Base-by-base conservation (phyloP, 129 eudicot species). In the Flaveria trinervia region DNA sequence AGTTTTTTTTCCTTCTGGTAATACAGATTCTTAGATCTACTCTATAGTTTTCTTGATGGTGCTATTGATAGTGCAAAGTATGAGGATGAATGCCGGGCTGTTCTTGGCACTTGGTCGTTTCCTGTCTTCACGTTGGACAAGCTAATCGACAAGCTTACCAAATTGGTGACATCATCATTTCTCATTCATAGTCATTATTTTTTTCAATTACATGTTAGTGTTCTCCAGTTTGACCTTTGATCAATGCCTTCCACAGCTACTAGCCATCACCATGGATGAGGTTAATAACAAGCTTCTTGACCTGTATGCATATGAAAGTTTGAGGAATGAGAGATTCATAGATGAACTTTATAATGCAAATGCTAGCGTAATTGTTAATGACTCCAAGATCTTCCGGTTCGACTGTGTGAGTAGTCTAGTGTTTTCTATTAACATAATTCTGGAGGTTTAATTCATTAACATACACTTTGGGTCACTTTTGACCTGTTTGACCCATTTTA, bases 71-170 rank as follows among this genome's bases (percentile, higher is more conserved):
- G 89, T 73, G 82, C 88, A 46, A 94, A 89, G 84, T 94, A 91
- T 76, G 99, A 94, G 87, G 99, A 94, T 86, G 99, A 94, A 65
- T 94, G 99, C 56, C 90, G 99, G 45, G 86, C 96, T 26, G 88
- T 88, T 75, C 88, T 94, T 74, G 99, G 99, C 33, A 82, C 97
- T 70, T 93, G 92, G 83, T 94, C 99, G 14, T 94, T 91, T 72
- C 77, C 89, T 75, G 90, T 94, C 23, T 94, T 94, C 87, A 94
- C 99, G 39, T 80, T 94, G 56, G 99, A 91, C 97, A 94, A 94
- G 85, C 89, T 94, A 80, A 89, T 91, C 13, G 90, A 81, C 75
- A 94, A 89, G 72, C 86, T 94, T 76, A 88, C 88, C 59, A 94
- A 91, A 80, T 90, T 87, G 99, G 99, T 94, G 48, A 71, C 20